A percentile compares a stretch with the other conserved stretches of the same genome.
These are phyloP conservation scores for Withania somnifera DNA, from an alignment of 305 asterid genomes.

Conservation along the genomic window DNA sequence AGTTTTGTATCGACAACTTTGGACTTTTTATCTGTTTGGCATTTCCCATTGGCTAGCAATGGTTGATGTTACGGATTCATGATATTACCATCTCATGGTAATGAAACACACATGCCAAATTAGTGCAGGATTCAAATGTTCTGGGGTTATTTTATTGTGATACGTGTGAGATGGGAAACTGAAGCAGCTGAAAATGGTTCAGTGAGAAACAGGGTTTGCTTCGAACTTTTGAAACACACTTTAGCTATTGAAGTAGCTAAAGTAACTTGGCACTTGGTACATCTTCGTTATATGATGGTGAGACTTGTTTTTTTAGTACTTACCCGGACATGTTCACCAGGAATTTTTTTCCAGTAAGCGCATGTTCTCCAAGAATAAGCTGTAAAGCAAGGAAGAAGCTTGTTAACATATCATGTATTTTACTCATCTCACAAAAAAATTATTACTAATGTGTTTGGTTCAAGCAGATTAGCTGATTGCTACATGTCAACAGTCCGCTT, in stretches of 20 bases:
- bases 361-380: background rate
- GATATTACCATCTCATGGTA: constrained; percentile 1
- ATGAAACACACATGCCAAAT: background rate
- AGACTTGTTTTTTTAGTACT: constrained; percentile 8
- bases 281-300: constrained; percentile 4
- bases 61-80: background rate
- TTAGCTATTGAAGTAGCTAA: background rate
- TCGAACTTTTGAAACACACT: constrained; percentile 2
- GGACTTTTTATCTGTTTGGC: background rate
- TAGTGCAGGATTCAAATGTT: background rate
- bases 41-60: background rate
- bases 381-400: background rate
- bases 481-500: background rate
- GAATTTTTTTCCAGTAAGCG: too few species aligned
- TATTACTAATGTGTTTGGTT: background rate
- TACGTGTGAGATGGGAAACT: background rate
- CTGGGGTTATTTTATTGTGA: background rate
- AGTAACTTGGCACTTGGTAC: constrained; percentile 7
- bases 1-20: background rate
- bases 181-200: constrained; percentile 9
- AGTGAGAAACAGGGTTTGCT: background rate
- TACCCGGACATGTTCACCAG: background rate
- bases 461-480: background rate
- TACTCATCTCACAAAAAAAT: background rate
- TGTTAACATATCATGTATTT: background rate